A percentile compares a stretch with the other conserved stretches of the same genome.
These are phyloP conservation scores for Colletotrichum phormii DNA, from an alignment of 2,329 filamentous ascomycete genomes.

Conservation along the genomic window DNA sequence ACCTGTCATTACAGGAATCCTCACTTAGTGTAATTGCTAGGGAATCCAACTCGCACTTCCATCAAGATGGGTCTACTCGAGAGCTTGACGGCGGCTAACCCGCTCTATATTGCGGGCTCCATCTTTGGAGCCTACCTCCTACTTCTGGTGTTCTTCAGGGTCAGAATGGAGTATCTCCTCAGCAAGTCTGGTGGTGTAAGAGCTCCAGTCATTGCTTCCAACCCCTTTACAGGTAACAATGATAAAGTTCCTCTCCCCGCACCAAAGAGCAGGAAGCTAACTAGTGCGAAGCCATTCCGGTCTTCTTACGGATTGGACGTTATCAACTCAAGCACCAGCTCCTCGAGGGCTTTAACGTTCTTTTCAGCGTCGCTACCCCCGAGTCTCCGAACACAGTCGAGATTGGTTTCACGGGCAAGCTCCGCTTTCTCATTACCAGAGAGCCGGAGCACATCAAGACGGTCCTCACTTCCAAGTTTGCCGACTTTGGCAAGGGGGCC, in stretches of 20 bases:
- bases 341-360: conserved; percentile 45
- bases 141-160: conserved; percentile 24
- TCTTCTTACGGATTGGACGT: conserved; percentile 30
- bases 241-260: neutral
- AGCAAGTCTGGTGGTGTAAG: conserved; percentile 31
- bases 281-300: conserved; percentile 24
- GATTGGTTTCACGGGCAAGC: conserved; percentile 45
- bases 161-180: conserved; percentile 21
- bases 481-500: conserved; percentile 62
- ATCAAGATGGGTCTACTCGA: conserved; percentile 28
- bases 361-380: conserved; percentile 44
- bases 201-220: conserved; percentile 35
- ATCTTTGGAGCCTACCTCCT: conserved; percentile 15
- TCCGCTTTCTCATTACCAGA: conserved; percentile 57
- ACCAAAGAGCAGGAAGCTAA: neutral
- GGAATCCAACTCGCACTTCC: neutral
- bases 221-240: conserved; percentile 34
- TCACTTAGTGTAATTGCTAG: neutral
- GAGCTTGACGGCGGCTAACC: conserved; percentile 17
- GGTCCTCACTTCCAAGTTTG: conserved; percentile 64
- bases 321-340: conserved; percentile 42
- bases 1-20: neutral
- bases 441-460: conserved; percentile 63
- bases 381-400: conserved; percentile 51
- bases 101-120: conserved; percentile 22